phyloP scores from a whole-genome alignment of 805 yeast genomes.

The Citeromyces nyonsensis region DNA sequence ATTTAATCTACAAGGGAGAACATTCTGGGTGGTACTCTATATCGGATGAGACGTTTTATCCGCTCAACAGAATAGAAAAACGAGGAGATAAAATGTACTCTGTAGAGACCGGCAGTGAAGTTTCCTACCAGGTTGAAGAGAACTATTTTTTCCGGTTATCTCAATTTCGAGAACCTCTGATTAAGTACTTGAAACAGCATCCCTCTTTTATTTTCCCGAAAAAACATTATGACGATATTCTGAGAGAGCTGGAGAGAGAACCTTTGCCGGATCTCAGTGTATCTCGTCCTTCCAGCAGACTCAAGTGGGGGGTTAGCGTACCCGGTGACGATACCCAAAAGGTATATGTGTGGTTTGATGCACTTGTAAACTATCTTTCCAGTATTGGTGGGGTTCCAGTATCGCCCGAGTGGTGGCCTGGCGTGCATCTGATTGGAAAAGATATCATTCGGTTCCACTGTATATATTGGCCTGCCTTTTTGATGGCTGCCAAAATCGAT shows the following conservation, averaged over 20 bases:
- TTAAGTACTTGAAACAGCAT: slow-evolving; percentile 28
- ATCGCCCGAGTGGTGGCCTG: slow-evolving; percentile 32
- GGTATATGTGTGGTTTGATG: slow-evolving; percentile 96
- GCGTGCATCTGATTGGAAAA: slow-evolving; percentile 79
- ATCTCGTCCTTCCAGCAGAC: slow-evolving; percentile 66
- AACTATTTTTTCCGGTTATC: slow-evolving; percentile 79
- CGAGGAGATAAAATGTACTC: slow-evolving; percentile 21
- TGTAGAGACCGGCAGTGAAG: slow-evolving; percentile 65
- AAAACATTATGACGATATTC: slow-evolving; percentile 33
- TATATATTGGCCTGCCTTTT: slow-evolving; percentile 85
- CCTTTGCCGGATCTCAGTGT: slow-evolving; percentile 61
- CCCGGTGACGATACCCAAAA: slow-evolving; percentile 68
- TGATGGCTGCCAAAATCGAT: slow-evolving; percentile 66
- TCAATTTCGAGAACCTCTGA: slow-evolving; percentile 35
- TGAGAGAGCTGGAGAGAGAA: slow-evolving; percentile 35
- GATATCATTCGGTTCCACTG: slow-evolving; percentile 85
- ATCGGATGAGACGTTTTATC: slow-evolving; percentile 88
- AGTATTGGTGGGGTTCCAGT: slow-evolving; percentile 41
- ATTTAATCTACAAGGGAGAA: slow-evolving; percentile 63
- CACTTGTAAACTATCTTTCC: slow-evolving; percentile 73
- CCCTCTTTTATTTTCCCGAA: slow-evolving; percentile 56
- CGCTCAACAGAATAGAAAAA: slow-evolving; percentile 55
- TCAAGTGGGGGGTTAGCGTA: slow-evolving; percentile 83
- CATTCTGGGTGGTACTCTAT: slow-evolving; percentile 94
- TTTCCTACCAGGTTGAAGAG: slow-evolving; percentile 58